A percentile compares a stretch with the other conserved stretches of the same genome.
phyloP scores from a whole-genome alignment of 345 rosid genomes.

The Eucalyptus regnans region DNA sequence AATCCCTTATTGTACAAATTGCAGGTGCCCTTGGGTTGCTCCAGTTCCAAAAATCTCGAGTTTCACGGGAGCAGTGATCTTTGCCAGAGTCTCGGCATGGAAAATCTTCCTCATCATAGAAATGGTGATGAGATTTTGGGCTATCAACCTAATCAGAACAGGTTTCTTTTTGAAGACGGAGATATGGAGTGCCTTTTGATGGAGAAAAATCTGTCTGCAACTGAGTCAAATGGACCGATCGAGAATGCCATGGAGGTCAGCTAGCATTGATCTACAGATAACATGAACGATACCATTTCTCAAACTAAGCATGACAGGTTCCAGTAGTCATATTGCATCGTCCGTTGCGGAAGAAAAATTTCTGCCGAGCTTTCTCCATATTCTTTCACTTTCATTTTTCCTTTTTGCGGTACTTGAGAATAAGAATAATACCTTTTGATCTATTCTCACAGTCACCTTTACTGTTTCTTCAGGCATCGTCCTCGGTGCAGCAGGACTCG shows the following conservation, averaged over 20 bases:
- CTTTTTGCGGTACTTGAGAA: neutral
- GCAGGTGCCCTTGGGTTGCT: conserved; percentile 13
- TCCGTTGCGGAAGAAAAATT: neutral
- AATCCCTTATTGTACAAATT: neutral
- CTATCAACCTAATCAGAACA: conserved; percentile 16
- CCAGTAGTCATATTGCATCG: neutral
- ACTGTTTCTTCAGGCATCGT: conserved; percentile 26
- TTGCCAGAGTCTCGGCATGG: conserved; percentile 38
- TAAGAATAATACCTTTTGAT: neutral
- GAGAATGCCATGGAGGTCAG: conserved; percentile 42
- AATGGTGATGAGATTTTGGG: conserved; percentile 37
- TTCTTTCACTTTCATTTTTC: neutral
- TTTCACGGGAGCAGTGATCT: conserved; percentile 40
- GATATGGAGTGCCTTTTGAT: conserved; percentile 15
- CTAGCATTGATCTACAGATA: neutral
- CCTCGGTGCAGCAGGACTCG: conserved; percentile 35
- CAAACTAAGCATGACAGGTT: neutral
- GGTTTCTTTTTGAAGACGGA: conserved; percentile 18
- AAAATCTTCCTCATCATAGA: conserved; percentile 36
- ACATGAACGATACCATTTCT: neutral
- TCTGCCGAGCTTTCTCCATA: neutral
- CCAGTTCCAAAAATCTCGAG: conserved; percentile 22
- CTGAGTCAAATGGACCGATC: conserved; percentile 25
- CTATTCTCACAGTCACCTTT: neutral
- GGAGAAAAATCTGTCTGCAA: conserved; percentile 30